Base-by-base conservation (phyloP, 1,284 basidiomycete genomes). In the Erythrobasidium hasegawianum region DNA sequence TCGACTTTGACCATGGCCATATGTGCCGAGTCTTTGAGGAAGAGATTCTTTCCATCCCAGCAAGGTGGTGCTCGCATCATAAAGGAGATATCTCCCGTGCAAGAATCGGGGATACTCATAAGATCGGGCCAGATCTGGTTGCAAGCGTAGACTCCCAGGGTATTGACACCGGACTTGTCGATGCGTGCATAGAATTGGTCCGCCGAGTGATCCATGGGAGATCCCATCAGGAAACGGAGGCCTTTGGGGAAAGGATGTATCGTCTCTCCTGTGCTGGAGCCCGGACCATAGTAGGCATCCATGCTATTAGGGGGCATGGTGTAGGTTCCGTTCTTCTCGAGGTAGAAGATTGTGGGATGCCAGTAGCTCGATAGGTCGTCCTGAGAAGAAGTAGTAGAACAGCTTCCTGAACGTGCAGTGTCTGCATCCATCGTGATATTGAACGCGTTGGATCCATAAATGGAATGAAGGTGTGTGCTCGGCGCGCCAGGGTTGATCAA, bases 311-410 rank as follows among this genome's bases (percentile, higher is more conserved):
- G 33, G 11, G 33, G 33, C 4, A 33, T 33, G 33, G 33, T 33
- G 33, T 64, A 64, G 18, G 61, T 56, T 8, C 61, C 61, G 53
- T 64, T 64, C 11, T 49, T 53, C 1, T 56, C 40, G n/a, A 56
- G 20, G 4, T 54, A 26, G 49, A 56, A 64, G 26, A 64, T 20
- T 22, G 49, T 41, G 9, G 61, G 52, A 16, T 56, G 53, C 61
- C 61, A 64, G 54, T 64, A 64, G 26, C 56, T 52, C 39, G 61
- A 64, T 54, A 45, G 41, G 27, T 64, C 61, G 16, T 52, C 61
- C 22, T 43, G 52, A 39, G 56, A 39, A n/a, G 20, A 20, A 18
- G 56, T 41, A 27, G 29, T 64, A 13, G 24, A 45, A n/a, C 61
- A 64, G 16, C 49, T 57, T 5, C 40, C 41, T 33, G 55, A 40